A percentile compares a stretch with the other conserved stretches of the same genome.
These are phyloP conservation scores for Coemansia sp. DNA, from an alignment of 192 early-diverging fungal species.

Conservation along the genomic window DNA sequence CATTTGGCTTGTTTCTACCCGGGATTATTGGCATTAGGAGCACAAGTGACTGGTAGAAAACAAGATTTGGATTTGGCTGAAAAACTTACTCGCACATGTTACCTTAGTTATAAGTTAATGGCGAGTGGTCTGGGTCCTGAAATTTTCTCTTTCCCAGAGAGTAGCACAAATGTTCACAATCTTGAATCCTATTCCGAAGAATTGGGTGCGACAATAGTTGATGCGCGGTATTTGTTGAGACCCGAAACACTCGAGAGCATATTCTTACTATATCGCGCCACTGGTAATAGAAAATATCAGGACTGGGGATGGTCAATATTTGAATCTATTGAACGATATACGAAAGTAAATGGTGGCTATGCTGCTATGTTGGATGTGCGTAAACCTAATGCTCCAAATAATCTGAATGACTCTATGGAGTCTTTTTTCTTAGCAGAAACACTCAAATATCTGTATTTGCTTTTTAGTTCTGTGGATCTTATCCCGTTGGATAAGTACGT, in stretches of 20 bases:
- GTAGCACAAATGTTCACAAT: background rate
- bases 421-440: conserved; percentile 95
- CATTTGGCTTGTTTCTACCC: conserved; percentile 93
- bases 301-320: conserved; percentile 86
- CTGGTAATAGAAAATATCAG: conserved; percentile 76
- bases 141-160: conserved; percentile 61
- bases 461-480: conserved; percentile 68
- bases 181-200: background rate
- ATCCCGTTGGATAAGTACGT: conserved; percentile 81
- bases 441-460: conserved; percentile 90
- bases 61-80: conserved; percentile 74
- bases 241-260: conserved; percentile 89
- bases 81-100: conserved; percentile 74
- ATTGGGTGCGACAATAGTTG: conserved; percentile 1
- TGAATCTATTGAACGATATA: conserved; percentile 76
- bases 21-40: conserved; percentile 76
- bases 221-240: conserved; percentile 63
- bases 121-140: conserved; percentile 81
- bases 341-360: conserved; percentile 65
- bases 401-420: conserved; percentile 50
- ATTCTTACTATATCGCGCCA: conserved; percentile 81
- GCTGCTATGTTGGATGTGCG: conserved; percentile 44
- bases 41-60: conserved; percentile 49
- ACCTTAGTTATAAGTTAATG: conserved; percentile 72
- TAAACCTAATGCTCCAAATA: background rate